Evolutionary conservation across 768 basidiomycete species (phyloP).

Genomic region (Leucosporidium creatinivorum): DNA sequence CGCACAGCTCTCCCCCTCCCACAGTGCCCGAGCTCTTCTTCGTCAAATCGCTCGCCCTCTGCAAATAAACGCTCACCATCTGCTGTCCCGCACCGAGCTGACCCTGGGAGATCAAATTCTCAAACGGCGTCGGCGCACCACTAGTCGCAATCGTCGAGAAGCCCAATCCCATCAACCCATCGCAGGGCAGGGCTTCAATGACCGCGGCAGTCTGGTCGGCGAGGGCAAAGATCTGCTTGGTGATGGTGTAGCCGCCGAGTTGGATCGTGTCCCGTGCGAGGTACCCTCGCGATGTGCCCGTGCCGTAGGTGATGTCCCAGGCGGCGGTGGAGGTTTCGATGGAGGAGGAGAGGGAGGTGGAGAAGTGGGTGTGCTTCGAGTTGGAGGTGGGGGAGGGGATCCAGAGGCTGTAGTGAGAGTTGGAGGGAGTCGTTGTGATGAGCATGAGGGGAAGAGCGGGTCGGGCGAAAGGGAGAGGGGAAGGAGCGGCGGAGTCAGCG

Average conservation of each 20-base stretch:
- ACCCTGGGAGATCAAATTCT: constrained; percentile 30
- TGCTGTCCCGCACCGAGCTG: no score
- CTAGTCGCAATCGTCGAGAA: constrained; percentile 36
- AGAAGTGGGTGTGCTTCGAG: constrained; percentile 23
- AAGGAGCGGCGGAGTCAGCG: neutral
- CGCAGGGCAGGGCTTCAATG: constrained; percentile 13
- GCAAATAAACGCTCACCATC: constrained; percentile 25
- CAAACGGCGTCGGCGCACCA: constrained; percentile 34
- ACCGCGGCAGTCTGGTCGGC: constrained; percentile 15
- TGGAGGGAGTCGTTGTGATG: no score
- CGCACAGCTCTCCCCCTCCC: constrained; percentile 29
- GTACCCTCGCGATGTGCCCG: neutral
- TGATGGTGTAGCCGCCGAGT: constrained; percentile 13
- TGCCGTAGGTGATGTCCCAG: constrained; percentile 30
- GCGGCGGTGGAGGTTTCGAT: constrained; percentile 13
- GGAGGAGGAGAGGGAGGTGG: neutral
- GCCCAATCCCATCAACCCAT: constrained; percentile 16
- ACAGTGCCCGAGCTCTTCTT: constrained; percentile 16
- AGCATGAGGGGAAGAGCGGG: constrained; percentile 10
- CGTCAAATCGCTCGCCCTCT: constrained; percentile 30
- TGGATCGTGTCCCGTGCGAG: constrained; percentile 14
- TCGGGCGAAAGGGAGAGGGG: neutral
- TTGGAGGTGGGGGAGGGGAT: constrained; percentile 12
- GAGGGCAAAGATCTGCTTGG: constrained; percentile 19
- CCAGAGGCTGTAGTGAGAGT: constrained; percentile 17